A percentile compares a stretch with the other conserved stretches of the same genome.
phyloP scores from a whole-genome alignment of 2,329 filamentous ascomycete species.

The Lachnellula suecica region DNA sequence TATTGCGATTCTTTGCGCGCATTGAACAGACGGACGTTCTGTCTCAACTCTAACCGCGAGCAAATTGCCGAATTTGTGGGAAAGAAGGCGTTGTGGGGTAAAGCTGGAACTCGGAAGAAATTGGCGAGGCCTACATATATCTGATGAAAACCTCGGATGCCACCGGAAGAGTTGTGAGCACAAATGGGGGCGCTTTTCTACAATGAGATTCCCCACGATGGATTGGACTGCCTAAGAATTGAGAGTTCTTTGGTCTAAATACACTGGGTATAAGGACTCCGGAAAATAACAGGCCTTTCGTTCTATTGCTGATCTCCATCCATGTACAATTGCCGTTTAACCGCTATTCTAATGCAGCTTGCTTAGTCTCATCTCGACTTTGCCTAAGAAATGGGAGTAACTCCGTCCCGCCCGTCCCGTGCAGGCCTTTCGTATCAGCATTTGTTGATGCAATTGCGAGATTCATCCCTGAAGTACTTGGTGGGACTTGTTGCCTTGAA shows the following conservation, averaged over 20 bases:
- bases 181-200: background rate
- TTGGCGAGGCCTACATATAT: background rate
- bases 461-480: constrained; percentile 44
- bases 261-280: too few relatives aligned
- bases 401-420: constrained; percentile 84
- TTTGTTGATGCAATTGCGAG: constrained; percentile 30
- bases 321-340: background rate
- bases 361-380: constrained; percentile 78
- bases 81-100: constrained; percentile 6
- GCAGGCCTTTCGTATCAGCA: constrained; percentile 44
- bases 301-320: too few relatives aligned
- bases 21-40: too few relatives aligned
- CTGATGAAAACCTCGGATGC: constrained; percentile 6
- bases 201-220: too few relatives aligned
- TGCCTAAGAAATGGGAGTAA: constrained; percentile 89
- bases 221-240: too few relatives aligned
- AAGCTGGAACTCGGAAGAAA: background rate
- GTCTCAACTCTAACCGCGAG: too few relatives aligned
- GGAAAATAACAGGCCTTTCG: too few relatives aligned
- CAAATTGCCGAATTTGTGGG: constrained; percentile 41
- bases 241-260: too few relatives aligned
- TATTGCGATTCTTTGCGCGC: too few relatives aligned
- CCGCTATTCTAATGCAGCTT: constrained; percentile 13
- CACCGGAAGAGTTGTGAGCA: constrained; percentile 30
- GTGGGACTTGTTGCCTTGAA: constrained; percentile 46